A percentile compares a stretch with the other conserved stretches of the same genome.
Conservation (phyloP, 2,329 filamentous ascomycete genomes). For the Aspergillus aculeatus region DNA sequence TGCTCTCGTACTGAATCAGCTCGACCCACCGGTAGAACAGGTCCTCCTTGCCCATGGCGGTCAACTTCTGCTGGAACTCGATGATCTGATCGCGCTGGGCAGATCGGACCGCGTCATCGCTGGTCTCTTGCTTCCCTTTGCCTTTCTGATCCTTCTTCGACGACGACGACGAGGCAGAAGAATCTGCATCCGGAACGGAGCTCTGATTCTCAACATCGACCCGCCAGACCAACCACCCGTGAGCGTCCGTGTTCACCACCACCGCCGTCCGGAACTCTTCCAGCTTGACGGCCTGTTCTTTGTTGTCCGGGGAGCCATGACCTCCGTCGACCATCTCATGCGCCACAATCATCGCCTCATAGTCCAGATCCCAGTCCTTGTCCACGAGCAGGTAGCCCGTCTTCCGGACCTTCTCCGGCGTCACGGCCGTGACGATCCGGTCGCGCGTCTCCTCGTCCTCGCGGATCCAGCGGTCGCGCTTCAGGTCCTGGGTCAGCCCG, state of each 20-base stretch:
- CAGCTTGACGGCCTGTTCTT: conserved; percentile 40
- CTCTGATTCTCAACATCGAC: conserved; percentile 55
- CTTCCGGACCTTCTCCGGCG: conserved; percentile 67
- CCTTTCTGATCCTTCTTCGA: not conserved
- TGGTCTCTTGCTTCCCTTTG: conserved; percentile 22
- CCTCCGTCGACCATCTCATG: conserved; percentile 62
- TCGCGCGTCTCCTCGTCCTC: conserved; percentile 57
- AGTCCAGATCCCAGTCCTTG: conserved; percentile 83
- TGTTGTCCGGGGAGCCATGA: conserved; percentile 11
- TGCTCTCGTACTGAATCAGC: conserved; percentile 83
- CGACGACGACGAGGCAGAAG: not conserved
- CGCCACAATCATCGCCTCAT: conserved; percentile 73
- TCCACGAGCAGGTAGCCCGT: conserved; percentile 87
- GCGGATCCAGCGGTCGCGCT: conserved; percentile 46
- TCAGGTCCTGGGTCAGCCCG: conserved; percentile 64
- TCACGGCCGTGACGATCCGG: conserved; percentile 67
- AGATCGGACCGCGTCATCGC: conserved; percentile 39
- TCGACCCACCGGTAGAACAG: conserved; percentile 93
- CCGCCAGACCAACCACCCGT: conserved; percentile 66
- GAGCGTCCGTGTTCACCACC: conserved; percentile 65
- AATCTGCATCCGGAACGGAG: not conserved
- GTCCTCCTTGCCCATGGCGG: conserved; percentile 76
- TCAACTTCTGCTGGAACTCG: conserved; percentile 73
- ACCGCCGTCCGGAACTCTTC: conserved; percentile 71
- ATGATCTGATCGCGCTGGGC: conserved; percentile 66